Evolutionary conservation across 2,329 filamentous ascomycete genomes (phyloP).

Genomic region (Pyricularia sp.): DNA sequence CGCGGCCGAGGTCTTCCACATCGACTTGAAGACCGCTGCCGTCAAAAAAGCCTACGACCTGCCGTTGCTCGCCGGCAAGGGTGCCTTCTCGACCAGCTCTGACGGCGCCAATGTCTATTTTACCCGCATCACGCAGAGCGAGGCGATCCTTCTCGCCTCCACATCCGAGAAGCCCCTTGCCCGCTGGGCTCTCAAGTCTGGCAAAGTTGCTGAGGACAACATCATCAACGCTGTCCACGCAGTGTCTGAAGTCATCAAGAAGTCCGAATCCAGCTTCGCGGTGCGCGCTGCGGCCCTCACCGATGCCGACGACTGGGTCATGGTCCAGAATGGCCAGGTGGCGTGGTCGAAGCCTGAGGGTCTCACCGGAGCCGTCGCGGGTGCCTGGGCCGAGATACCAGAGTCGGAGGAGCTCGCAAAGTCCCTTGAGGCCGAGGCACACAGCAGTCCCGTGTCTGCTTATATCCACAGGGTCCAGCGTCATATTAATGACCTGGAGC

Average conservation of each 20-base stretch:
- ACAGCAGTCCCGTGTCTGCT: conserved; percentile 66
- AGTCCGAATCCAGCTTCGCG: conserved; percentile 54
- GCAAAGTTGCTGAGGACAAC: conserved; percentile 22
- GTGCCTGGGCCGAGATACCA: conserved; percentile 66
- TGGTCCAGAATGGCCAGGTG: conserved; percentile 69
- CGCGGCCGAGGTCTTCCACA: conserved; percentile 76
- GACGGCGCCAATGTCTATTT: conserved; percentile 78
- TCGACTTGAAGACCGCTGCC: conserved; percentile 55
- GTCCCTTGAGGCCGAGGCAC: conserved; percentile 73
- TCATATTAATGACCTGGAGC: conserved; percentile 64
- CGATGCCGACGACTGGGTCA: conserved; percentile 60
- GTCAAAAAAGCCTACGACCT: conserved; percentile 71
- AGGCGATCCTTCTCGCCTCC: conserved; percentile 63
- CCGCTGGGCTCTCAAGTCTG: conserved; percentile 50
- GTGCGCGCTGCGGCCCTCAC: conserved; percentile 63
- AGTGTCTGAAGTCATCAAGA: conserved; percentile 65
- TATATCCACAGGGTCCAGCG: conserved; percentile 79
- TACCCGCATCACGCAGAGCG: conserved; percentile 63
- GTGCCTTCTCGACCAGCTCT: conserved; percentile 68
- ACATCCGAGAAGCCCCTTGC: conserved; percentile 63
- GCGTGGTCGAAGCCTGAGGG: conserved; percentile 76
- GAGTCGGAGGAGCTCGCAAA: conserved; percentile 62
- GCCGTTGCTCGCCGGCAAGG: conserved; percentile 54
- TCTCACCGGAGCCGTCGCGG: conserved; percentile 65
- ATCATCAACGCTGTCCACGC: conserved; percentile 49